Base-by-base conservation (phyloP, 2,329 filamentous ascomycete species). In the Mariannaea sp. region DNA sequence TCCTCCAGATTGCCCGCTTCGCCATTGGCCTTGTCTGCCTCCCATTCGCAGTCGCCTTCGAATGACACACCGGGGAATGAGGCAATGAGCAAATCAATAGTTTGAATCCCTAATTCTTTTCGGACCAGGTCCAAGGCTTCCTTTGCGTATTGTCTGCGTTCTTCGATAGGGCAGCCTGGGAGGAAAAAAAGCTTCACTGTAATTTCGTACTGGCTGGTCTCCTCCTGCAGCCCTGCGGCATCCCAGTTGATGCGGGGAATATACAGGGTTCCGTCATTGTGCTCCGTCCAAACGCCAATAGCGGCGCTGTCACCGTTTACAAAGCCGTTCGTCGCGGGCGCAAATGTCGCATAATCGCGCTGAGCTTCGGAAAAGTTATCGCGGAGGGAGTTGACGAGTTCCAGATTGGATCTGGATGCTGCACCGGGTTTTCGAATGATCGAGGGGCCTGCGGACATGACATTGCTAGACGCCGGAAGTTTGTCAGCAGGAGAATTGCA, bases 171-270 rank as follows among this genome's bases (percentile, higher is more conserved):
- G 47, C 90, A 83, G 14, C 82, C 83, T 1, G 91, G 88, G 22
- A 97, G 81, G 73, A 94, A 95, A 78, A 99, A 99, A 17, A 99
- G 76, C 75, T 99, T 99, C 56, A 94, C 87, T 1, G 93, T 97
- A 67, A 97, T 92, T 69, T 97, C 92, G 76, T 99, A 99, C 62
- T 92, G 86, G 54, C 82, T 79, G 20, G 88, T 80, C 62, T 96
- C 92, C 69, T 99, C 94, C 26, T 84, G 80, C 39, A 99, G 77
- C 0, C 88, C 88, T 4, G 84, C 84, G 24, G 82, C 75, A 10
- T 83, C 77, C 78, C 88, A 89, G 71, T 91, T 84, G 69, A 93
- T 84, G 33, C 87, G 82, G 40, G 93, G 93, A 33, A 97, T 82
- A 69, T 88, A 93, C 39, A 93, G 79, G 5, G 80, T 79, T 42